Evolutionary conservation across 2,329 filamentous ascomycete species (phyloP), one percentile per base, ranked within the genome.

Genomic region (Westerdykella sp.): DNA sequence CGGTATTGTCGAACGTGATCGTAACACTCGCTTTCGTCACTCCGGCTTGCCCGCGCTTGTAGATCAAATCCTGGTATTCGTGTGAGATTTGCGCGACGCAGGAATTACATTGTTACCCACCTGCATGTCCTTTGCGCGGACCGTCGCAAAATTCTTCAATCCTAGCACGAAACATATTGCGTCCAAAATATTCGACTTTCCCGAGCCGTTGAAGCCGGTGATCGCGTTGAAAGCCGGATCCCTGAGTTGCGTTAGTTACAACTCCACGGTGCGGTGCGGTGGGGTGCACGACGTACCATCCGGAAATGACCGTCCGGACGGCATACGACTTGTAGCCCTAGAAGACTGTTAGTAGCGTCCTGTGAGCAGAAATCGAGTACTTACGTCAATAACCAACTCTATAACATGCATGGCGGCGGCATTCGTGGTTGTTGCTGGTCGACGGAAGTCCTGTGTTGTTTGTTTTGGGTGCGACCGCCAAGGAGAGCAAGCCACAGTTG

Each of bases 181-280:
- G 69, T 98, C 93, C 50, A 98, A 78, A 55, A 98, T 98, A 64
- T 98, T 98, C 50, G 91, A 97, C 73, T 98, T 98, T 45, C 93
- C 93, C 66, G 87, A 94, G 56, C 93, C 93, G 70, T 98, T 98
- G 43, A 98, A 82, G 59, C 93, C 93, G 44, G 93, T 98, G 67
- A 98, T 96, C 2, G 93, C 95, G 69, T 98, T 98, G 80, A 98
- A 98, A 57, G 86, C 91, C 71, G 95, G 88, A 71, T 98, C 93
- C 93, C 88, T 94, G 62, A 28, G 37, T 36, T 49, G 42, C 56
- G 62, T 77, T 50, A 75, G 73, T 42, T 39, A 34, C 34, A 39
- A 41, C 42, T 35, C 21, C 16, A 11, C 7, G 5, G 23, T 23
- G 47, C 42, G 46, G 15, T 25, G 30, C 23, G 32, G 43, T 37